Evolutionary conservation across 176 grass and related monocot genomes (phyloP).

Genomic region (Canna indica): DNA sequence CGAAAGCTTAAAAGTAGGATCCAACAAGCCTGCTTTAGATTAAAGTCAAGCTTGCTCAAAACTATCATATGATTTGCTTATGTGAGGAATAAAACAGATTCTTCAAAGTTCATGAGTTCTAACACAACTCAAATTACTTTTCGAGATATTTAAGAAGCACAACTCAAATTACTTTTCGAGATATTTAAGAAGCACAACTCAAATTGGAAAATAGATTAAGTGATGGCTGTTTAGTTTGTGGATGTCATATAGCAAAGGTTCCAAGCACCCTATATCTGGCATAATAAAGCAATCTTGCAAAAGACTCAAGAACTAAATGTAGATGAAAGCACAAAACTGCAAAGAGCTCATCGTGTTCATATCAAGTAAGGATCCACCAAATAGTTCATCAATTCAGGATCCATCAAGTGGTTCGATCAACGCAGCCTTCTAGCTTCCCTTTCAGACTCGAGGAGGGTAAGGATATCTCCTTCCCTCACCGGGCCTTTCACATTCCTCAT

Average conservation of each 20-base stretch:
- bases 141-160: too few species aligned
- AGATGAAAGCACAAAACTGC: neutral
- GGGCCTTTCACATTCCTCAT: slow-evolving; percentile 9
- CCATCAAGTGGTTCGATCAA: neutral
- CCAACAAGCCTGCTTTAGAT: too few species aligned
- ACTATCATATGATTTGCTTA: too few species aligned
- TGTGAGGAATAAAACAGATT: too few species aligned
- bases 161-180: too few species aligned
- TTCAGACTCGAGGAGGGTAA: slow-evolving; percentile 6
- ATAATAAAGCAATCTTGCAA: neutral
- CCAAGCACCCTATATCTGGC: neutral
- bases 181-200: too few species aligned
- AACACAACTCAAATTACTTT: too few species aligned
- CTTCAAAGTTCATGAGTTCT: too few species aligned
- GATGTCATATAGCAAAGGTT: neutral
- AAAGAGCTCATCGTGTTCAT: neutral
- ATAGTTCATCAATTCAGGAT: too few species aligned
- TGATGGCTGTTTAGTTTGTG: neutral
- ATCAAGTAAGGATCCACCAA: too few species aligned
- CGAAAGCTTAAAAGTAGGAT: neutral
- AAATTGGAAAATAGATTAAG: neutral
- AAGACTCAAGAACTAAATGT: neutral
- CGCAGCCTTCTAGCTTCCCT: slow-evolving; percentile 8
- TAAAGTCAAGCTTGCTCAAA: too few species aligned
- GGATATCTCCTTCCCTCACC: slow-evolving; percentile 1